These are phyloP conservation scores for Medicago arabica DNA, from an alignment of 306 rosid genomes.

Conservation along the genomic window DNA sequence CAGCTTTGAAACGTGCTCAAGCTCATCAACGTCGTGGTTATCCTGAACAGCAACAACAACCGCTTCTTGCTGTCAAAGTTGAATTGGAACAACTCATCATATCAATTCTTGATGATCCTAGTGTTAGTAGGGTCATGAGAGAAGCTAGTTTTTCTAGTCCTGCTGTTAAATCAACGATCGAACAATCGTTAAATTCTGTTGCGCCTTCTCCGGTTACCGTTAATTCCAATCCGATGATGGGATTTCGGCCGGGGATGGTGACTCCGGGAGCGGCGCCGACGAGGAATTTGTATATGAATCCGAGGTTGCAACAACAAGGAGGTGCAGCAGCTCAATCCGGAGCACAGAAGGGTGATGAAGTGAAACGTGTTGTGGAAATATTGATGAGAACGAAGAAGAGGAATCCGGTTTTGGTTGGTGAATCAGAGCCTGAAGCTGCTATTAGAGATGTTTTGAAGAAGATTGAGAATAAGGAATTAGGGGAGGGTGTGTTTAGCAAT, in stretches of 20 bases:
- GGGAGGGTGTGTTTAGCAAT: constrained; percentile 56
- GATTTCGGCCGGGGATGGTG: constrained; percentile 58
- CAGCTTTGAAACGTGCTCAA: constrained; percentile 93
- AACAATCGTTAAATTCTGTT: constrained; percentile 66
- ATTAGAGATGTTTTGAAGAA: constrained; percentile 70
- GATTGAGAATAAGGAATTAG: constrained; percentile 72
- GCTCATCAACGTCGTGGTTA: constrained; percentile 98
- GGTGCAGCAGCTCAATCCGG: constrained; percentile 49
- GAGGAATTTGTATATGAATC: constrained; percentile 78
- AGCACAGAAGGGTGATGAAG: constrained; percentile 74
- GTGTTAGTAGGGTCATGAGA: constrained; percentile 95
- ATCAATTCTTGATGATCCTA: constrained; percentile 94
- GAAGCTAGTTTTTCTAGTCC: constrained; percentile 96
- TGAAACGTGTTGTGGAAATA: constrained; percentile 67
- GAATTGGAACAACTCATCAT: constrained; percentile 93
- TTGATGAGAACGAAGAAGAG: constrained; percentile 66
- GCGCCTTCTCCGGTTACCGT: constrained; percentile 35
- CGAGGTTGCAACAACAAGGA: constrained; percentile 82
- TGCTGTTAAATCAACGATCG: constrained; percentile 87
- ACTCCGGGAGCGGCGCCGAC: constrained; percentile 33
- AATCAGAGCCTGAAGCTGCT: constrained; percentile 84
- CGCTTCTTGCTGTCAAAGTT: constrained; percentile 89
- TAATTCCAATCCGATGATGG: constrained; percentile 71
- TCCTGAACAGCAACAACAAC: constrained; percentile 97
- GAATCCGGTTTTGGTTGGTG: constrained; percentile 94